A percentile compares a stretch with the other conserved stretches of the same genome.
phyloP scores from a whole-genome alignment of 352 stramenopile genomes.

The Aphanomyces cochlioides region DNA sequence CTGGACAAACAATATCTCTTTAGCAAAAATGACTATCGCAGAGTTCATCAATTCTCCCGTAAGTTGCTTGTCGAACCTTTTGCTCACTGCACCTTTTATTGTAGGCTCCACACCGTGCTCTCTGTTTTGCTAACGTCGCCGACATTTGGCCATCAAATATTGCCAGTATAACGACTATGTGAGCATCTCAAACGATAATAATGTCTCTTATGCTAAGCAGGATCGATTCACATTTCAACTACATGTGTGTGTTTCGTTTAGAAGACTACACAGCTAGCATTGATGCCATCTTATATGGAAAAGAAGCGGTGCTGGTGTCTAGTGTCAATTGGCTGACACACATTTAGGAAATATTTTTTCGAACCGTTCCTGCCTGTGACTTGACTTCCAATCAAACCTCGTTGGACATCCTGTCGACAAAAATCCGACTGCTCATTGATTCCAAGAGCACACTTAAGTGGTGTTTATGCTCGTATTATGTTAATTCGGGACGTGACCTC shows the following conservation, averaged over 20 bases:
- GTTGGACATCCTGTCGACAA: not conserved
- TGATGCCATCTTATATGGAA: constrained; percentile 3
- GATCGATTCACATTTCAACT: not conserved
- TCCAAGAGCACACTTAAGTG: not conserved
- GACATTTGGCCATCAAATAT: constrained; percentile 2
- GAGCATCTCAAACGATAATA: not conserved
- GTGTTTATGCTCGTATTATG: not conserved
- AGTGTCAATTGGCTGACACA: too few species aligned
- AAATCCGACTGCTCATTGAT: not conserved
- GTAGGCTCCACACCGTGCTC: too few species aligned
- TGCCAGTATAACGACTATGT: not conserved
- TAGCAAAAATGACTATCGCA: not conserved
- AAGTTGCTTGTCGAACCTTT: too few species aligned
- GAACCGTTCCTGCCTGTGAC: not conserved
- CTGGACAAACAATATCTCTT: not conserved
- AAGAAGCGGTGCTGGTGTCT: not conserved
- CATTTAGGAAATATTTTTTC: not conserved
- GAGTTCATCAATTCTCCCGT: not conserved
- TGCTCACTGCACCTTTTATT: too few species aligned
- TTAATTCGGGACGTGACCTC: not conserved
- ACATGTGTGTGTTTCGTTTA: constrained; percentile 2
- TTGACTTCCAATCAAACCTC: not conserved
- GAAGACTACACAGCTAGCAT: not conserved
- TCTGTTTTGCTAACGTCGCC: not conserved
- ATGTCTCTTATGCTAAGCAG: not conserved